Percentiles rank a stretch among this genome's conserved stretches.
Evolutionary conservation across 1,139 yeast species (phyloP).

Genomic region (Pichia sp.): DNA sequence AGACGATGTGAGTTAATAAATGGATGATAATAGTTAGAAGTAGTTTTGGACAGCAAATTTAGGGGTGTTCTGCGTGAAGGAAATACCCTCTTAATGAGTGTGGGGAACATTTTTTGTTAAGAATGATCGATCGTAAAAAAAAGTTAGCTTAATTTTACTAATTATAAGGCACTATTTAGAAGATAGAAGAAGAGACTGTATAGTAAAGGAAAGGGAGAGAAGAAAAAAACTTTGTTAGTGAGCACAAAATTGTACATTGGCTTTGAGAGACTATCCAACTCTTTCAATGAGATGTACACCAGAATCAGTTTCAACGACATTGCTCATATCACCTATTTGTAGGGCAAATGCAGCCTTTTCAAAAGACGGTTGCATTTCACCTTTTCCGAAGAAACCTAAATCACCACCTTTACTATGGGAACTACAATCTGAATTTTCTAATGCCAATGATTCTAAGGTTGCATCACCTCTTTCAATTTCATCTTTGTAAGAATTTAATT

Average conservation of each 20-base stretch:
- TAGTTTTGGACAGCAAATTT: too few species aligned
- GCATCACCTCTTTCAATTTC: slow-evolving; percentile 65
- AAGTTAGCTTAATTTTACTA: too few species aligned
- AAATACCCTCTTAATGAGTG: too few species aligned
- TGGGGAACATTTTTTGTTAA: too few species aligned
- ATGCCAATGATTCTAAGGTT: slow-evolving; percentile 66
- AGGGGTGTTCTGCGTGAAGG: too few species aligned
- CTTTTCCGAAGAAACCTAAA: slow-evolving; percentile 79
- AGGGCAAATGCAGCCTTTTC: slow-evolving; percentile 82
- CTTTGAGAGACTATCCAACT: slow-evolving; percentile 44
- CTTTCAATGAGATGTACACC: slow-evolving; percentile 88
- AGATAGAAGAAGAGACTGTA: too few species aligned
- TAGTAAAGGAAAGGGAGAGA: not conserved
- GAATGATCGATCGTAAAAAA: too few species aligned
- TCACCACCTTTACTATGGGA: slow-evolving; percentile 89
- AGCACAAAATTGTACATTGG: too few species aligned
- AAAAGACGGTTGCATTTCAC: slow-evolving; percentile 92
- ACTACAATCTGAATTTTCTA: slow-evolving; percentile 82
- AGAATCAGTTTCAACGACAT: slow-evolving; percentile 80
- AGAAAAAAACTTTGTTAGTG: too few species aligned
- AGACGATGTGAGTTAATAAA: not conserved
- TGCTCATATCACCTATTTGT: slow-evolving; percentile 79
- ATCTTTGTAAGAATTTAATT: slow-evolving; percentile 52
- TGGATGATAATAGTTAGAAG: too few species aligned
- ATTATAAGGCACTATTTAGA: too few species aligned